Base-by-base conservation (phyloP, 768 basidiomycete species). In the Tylopilus vinaceipallidus region DNA sequence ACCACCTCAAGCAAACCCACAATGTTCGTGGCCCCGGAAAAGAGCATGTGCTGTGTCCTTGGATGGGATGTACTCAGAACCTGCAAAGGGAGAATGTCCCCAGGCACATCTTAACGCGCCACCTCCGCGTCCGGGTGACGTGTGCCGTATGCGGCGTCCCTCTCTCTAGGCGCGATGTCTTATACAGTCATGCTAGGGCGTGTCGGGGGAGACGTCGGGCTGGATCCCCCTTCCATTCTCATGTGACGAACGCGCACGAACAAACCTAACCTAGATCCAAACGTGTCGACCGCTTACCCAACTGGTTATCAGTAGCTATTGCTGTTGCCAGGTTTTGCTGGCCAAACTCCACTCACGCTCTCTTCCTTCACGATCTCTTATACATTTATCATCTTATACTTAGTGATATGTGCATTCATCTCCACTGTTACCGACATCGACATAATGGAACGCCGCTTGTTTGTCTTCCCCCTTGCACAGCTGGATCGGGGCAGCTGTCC, bases 101-200 rank as follows among this genome's bases (percentile, higher is more conserved):
- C 0, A 49, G 63, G 9, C 63, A 64, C 19, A 55, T 64, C 5
- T 16, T 57, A 2, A n/a, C 50, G 0, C 7, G 47, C 22, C 63
- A 64, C 32, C 30, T 64, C 16, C 46, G 23, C 2, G 42, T 57
- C 12, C 45, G 44, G 35, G 51, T 54, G 37, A 2, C 1, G 4
- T 64, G 63, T 32, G 11, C 0, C 2, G n/a, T 1, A 2, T 64
- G 63, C 33, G 52, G 57, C 1, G 1, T 50, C 4, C 5, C 23
- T 11, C 54, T 64, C 24, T 62, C 63, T 37, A 62, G 63, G 4
- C 26, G 36, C 9, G 63, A 64, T 29, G 63, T 64, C 42, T 47
- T 22, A 22, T 35, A 33, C 2, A 50, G 40, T 20, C 63, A 64
- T 26, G 42, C 37, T 10, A 57, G 14, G 6, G 49, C 17, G 4